Percentiles rank a stretch among this genome's conserved stretches.
Conservation (phyloP, 225 moss, liverwort and hornwort genomes). For the Sphagnum tenellum region DNA sequence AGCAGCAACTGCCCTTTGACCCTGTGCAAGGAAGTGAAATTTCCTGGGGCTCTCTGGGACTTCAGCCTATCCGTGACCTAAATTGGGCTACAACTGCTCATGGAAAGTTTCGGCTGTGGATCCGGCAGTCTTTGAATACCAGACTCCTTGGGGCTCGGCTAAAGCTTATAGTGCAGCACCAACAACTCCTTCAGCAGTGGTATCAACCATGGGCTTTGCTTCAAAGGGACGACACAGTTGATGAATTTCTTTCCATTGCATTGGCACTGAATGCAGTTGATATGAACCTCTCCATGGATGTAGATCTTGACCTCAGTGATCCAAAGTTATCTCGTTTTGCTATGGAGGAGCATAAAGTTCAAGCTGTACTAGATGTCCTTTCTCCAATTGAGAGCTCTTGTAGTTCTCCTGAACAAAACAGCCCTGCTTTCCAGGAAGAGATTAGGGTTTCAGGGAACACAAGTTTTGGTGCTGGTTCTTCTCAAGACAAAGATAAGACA, state of each 20-base stretch:
- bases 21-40: constrained; percentile 9
- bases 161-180: constrained; percentile 10
- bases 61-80: constrained; percentile 6
- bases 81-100: constrained; percentile 10
- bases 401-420: constrained; percentile 4
- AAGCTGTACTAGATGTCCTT: constrained; percentile 3
- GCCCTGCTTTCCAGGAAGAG: neutral
- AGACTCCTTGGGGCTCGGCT: constrained; percentile 13
- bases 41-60: constrained; percentile 12
- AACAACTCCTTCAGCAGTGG: constrained; percentile 12
- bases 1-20: constrained; percentile 11
- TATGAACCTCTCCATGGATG: constrained; percentile 10
- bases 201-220: constrained; percentile 18
- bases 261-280: constrained; percentile 14
- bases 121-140: constrained; percentile 12
- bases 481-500: too few relatives aligned
- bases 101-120: constrained; percentile 14
- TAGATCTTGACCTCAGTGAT: constrained; percentile 15
- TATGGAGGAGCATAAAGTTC: too few relatives aligned
- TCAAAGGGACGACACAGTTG: constrained; percentile 8
- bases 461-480: too few relatives aligned
- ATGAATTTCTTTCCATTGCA: constrained; percentile 15
- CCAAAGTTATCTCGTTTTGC: constrained; percentile 11
- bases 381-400: constrained; percentile 10
- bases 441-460: too few relatives aligned